phyloP scores from a whole-genome alignment of 2,329 filamentous ascomycete species.

The Stromatinia cepivora region DNA sequence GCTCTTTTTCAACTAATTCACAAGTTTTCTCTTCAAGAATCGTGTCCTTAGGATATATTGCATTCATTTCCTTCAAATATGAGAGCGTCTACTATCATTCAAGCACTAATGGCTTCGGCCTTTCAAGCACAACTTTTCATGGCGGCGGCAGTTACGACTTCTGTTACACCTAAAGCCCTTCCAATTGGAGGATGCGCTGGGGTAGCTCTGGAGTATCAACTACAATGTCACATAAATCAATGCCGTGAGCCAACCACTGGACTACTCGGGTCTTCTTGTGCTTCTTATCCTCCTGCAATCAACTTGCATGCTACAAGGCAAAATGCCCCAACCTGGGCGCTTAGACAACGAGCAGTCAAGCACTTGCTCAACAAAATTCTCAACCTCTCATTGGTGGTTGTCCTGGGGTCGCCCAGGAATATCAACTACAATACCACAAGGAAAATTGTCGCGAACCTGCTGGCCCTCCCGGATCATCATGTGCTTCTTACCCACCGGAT shows the following conservation, averaged over 20 bases:
- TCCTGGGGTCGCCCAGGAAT: background rate
- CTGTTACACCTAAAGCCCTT: background rate
- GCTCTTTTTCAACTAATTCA: background rate
- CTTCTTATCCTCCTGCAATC: background rate
- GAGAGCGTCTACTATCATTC: background rate
- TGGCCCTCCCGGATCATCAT: background rate
- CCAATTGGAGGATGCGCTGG: background rate
- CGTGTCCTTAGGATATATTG: background rate
- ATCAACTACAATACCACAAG: background rate
- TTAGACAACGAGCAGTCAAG: background rate
- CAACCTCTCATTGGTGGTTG: background rate
- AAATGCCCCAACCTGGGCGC: background rate
- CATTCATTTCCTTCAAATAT: background rate
- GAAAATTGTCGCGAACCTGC: background rate
- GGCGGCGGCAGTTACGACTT: background rate
- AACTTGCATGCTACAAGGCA: background rate
- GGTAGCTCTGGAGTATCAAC: background rate
- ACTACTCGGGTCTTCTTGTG: background rate
- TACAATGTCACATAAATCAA: background rate
- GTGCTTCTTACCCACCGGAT: constrained; percentile 3
- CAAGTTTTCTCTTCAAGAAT: background rate
- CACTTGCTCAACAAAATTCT: background rate
- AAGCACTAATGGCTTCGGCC: background rate
- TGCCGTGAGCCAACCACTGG: background rate
- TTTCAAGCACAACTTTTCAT: background rate